Base-by-base conservation (phyloP, 352 stramenopile species). In the Phytophthora cactorum region DNA sequence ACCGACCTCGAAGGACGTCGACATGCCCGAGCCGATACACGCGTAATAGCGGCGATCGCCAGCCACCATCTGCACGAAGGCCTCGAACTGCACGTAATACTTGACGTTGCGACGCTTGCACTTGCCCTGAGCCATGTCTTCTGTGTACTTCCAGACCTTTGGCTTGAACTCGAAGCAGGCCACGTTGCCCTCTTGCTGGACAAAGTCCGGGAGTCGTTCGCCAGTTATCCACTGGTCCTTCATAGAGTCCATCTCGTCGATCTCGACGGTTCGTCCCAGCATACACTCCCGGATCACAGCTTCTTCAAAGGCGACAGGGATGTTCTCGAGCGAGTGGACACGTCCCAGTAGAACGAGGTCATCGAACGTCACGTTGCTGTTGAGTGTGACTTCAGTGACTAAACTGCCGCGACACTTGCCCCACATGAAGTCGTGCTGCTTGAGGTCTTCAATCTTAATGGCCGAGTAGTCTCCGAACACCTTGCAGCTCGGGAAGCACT, bases 371-470 rank as follows among this genome's bases (percentile, higher is more conserved):
- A 91, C 78, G 72, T 80, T 92, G 72, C 79, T 91, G 72, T 93
- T 94, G 47, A 96, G 78, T 47, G 85, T 90, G 17, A 96, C 84
- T 64, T 96, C 88, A 0, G 86, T 90, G 25, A 93, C 84, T 34
- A 96, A 67, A 63, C 82, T 92, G 60, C 88, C 88, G 27, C 88
- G 84, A 65, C 88, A 96, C 73, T 96, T 96, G 75, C 88, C 88
- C 88, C 88, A 96, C 88, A 96, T 96, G 52, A 96, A 96, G 63
- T 95, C 88, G 65, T 95, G 88, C 64, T 94, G 86, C 81, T 94
- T 94, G 8, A 96, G 70, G 69, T 94, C 86, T 65, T 96, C 84
- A 47, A 96, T 90, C 74, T 94, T 94, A 77, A 94, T 94, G 25
- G 85, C 81, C 50, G 85, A 95, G 74, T 97, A 97, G 77, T 97